These are phyloP conservation scores for Vaccinium darrowii DNA, from an alignment of 148 eudicot genomes.

Conservation along the genomic window DNA sequence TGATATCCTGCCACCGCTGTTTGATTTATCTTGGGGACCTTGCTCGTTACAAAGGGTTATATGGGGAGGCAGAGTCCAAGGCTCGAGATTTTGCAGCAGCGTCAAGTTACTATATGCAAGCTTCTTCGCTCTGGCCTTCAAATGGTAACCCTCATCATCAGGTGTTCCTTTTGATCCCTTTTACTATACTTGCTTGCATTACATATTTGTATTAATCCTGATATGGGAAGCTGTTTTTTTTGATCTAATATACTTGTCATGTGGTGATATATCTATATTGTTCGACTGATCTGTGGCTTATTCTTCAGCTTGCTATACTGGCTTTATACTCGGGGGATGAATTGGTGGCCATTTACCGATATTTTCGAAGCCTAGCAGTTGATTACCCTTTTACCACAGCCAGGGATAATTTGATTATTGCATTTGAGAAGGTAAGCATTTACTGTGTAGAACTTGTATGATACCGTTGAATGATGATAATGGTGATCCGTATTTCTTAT, in stretches of 20 bases:
- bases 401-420: constrained; percentile 90
- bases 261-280: background rate
- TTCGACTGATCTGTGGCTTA: background rate
- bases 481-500: background rate
- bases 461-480: background rate
- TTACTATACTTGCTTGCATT: background rate
- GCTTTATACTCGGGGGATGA: constrained; percentile 85
- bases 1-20: constrained; percentile 89
- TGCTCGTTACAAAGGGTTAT: constrained; percentile 90
- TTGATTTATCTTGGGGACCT: constrained; percentile 94
- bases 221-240: background rate
- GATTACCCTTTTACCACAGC: constrained; percentile 85
- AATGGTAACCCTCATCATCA: constrained; percentile 98
- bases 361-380: constrained; percentile 94
- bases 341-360: constrained; percentile 69
- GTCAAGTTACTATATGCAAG: constrained; percentile 85
- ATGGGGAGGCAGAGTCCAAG: constrained; percentile 87
- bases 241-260: background rate
- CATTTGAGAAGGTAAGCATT: constrained; percentile 83
- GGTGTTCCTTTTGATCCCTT: constrained; percentile 49
- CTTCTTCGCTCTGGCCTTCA: constrained; percentile 83
- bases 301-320: constrained; percentile 89
- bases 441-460: background rate
- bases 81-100: constrained; percentile 83
- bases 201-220: background rate